Base-by-base conservation (phyloP, 2,329 filamentous ascomycete genomes). In the Colletotrichum sp. region DNA sequence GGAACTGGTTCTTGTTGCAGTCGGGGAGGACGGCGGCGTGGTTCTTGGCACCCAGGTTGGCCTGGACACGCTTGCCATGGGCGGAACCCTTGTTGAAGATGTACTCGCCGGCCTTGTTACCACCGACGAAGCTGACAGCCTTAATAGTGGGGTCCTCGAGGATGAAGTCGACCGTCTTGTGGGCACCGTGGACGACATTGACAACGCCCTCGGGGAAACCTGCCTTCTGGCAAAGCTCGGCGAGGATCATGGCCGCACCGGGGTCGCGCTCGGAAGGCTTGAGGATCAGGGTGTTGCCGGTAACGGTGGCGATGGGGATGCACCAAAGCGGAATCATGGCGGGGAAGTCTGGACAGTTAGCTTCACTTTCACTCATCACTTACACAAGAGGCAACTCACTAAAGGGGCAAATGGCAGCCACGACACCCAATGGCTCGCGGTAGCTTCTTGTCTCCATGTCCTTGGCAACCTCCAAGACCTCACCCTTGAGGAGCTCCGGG, bases 301-400 rank as follows among this genome's bases (percentile, higher is more conserved):
- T 95, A 32, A 96, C 91, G 59, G 95, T 95, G 63, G 95, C 95
- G 80, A 97, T 94, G 52, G 95, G 95, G 77, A 98, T 96, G 77
- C 92, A 95, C 95, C 95, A 98, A n/a, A 98, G 90, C 5, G 95
- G 95, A 84, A 98, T 97, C 95, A 98, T 98, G 80, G 95, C 95
- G 59, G 95, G 95, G 87, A 97, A 97, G 89, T 97, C 93, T 95
- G 76, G n/a, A 55, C 77, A 79, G 79, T 68, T n/a, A 74, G 69
- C 16, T 8, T 52, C 60, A 59, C 15, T 18, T 6, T 26, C 44
- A 13, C 10, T 28, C 18, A 34, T 13, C 16, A 26, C 16, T 32
- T 36, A 57, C 15, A 6, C 26, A 26, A 24, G 24, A 21, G 7
- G 28, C 26, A 60, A 87, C 93, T 85, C 84, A 95, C 93, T 97